Base-by-base conservation (phyloP, 306 rosid genomes). In the Quercus cerris region DNA sequence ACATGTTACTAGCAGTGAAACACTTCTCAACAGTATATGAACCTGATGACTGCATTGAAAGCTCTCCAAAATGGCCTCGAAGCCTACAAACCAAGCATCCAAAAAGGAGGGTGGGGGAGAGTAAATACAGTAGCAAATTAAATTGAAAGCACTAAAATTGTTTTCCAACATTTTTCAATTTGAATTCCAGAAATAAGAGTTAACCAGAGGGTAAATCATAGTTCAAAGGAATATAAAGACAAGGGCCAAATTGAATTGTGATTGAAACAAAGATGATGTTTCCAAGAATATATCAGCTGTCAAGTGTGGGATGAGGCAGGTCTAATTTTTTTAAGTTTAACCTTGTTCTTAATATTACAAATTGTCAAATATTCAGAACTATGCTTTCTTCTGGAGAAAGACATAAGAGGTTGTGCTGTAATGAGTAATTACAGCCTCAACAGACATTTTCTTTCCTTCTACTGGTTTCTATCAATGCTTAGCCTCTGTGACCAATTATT, bases 21-120 rank as follows among this genome's bases (percentile, higher is more conserved):
- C 98, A 91, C 83, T 90, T 96, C 54, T 93, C 98, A 75, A 91
- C 87, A 52, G 97, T 86, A 82, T 89, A 96, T 64, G 92, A 86
- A 86, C 98, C 93, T 25, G 89, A 89, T 56, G 90, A 70, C 75
- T 76, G 83, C 81, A 93, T 81, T 77, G 97, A 83, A 56, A 90
- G 86, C 92, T 90, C 97, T 82, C 97, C 98, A 81, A 86, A 91
- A 85, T 96, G 89, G 73, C 89, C 89, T 52, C 81, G 88, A 12
- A 93, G 89, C 88, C 98, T 96, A 69, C 81, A 86, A 82, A 82
- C 77, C 80, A 80, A 78, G 81, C 80, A 75, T 77, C 70, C 54
- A 35, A 78, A 79, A 61, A 20, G 61, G 22, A 23, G n/a, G 63
- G 18, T 6, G 9, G 52, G 18, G 80, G 14, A 71, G 56, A 35